phyloP scores from a whole-genome alignment of 2,329 filamentous ascomycete genomes.

The Colletotrichum sidae region DNA sequence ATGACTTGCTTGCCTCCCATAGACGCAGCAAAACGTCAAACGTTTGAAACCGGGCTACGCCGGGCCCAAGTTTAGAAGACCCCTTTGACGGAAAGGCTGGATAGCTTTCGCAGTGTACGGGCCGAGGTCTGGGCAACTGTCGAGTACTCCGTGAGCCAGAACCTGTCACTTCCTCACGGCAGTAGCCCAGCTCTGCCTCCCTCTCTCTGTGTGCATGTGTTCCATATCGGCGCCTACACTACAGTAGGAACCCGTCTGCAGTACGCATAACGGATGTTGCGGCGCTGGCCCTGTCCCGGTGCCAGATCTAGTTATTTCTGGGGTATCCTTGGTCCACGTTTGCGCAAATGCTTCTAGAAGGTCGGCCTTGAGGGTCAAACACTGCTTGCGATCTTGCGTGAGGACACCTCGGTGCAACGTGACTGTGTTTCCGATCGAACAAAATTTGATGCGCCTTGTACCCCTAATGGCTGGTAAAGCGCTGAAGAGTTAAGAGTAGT shows the following conservation, averaged over 20 bases:
- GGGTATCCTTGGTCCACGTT: conserved; percentile 5
- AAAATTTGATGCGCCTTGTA: no score
- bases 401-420: no score
- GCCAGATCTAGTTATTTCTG: conserved; percentile 2
- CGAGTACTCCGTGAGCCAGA: no score
- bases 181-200: no score
- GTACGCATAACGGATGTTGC: no score
- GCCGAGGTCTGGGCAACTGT: no score
- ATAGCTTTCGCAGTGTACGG: no score
- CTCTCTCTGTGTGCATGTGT: no score
- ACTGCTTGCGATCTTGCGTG: not conserved
- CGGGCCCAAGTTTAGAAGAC: conserved; percentile 5
- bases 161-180: no score
- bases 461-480: no score
- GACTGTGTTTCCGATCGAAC: no score
- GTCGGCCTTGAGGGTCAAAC: conserved; percentile 1
- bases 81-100: not conserved
- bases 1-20: conserved; percentile 1
- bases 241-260: no score
- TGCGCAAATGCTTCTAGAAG: conserved; percentile 35
- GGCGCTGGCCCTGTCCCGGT: not conserved
- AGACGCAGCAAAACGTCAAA: conserved; percentile 32
- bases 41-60: conserved; percentile 32
- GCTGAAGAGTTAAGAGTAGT: not conserved
- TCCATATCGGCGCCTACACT: not conserved